These are phyloP conservation scores for Podila horticola DNA, from an alignment of 192 early-diverging fungal species.

Conservation along the genomic window DNA sequence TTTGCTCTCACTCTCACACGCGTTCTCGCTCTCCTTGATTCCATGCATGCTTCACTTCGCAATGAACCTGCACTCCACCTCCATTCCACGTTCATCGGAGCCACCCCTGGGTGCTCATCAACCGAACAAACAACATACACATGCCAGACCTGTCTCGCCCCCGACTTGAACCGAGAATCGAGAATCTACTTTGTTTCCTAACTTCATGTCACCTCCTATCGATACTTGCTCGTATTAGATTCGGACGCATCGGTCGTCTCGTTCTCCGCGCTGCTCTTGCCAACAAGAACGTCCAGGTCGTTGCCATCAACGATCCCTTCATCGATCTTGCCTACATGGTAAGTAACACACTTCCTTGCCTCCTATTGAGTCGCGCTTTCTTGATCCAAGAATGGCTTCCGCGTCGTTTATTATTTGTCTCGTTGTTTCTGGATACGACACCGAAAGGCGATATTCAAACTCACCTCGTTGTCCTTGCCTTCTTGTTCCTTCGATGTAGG, in stretches of 20 bases:
- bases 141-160: too few relatives aligned
- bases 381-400: background rate
- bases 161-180: background rate
- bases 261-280: slow-evolving; percentile 91
- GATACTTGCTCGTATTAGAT: slow-evolving; percentile 53
- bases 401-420: background rate
- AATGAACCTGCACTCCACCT: background rate
- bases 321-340: slow-evolving; percentile 97
- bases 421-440: background rate
- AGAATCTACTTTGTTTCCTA: background rate
- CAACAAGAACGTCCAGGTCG: slow-evolving; percentile 80
- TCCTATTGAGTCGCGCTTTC: background rate
- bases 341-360: background rate
- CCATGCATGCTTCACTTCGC: background rate
- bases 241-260: slow-evolving; percentile 99
- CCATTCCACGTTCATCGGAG: background rate
- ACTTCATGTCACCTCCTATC: background rate
- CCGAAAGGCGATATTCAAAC: background rate
- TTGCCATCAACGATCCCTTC: slow-evolving; percentile 98
- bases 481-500: slow-evolving; percentile 36
- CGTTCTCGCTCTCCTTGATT: background rate
- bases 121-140: too few relatives aligned
- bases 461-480: background rate
- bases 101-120: too few relatives aligned
- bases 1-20: background rate